A percentile compares a stretch with the other conserved stretches of the same genome.
Evolutionary conservation across 805 yeast species (phyloP).

Genomic region (Komagataella kurtzmanii): DNA sequence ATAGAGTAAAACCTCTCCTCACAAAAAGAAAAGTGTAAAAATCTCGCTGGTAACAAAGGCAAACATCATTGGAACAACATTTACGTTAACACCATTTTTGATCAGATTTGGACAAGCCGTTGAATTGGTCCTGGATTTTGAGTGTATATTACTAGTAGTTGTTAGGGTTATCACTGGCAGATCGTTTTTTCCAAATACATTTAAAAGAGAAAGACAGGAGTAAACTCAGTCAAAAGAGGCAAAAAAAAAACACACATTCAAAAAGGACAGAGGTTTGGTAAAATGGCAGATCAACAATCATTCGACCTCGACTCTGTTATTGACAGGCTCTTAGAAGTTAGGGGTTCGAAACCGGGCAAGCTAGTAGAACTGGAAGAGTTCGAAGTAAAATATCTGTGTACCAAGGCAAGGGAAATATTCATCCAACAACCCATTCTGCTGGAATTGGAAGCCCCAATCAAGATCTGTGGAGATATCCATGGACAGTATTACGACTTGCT

Average conservation of each 20-base stretch:
- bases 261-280: not conserved
- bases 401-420: constrained; percentile 95
- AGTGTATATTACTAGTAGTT: not conserved
- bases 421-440: constrained; percentile 93
- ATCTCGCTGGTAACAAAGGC: not conserved
- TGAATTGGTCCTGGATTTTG: not conserved
- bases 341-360: constrained; percentile 97
- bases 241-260: not conserved
- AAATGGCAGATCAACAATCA: not conserved
- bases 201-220: not conserved
- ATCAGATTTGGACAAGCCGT: not conserved
- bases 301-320: constrained; percentile 87
- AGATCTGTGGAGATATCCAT: constrained; percentile 95
- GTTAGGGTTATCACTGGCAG: not conserved
- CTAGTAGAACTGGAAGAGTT: constrained; percentile 88
- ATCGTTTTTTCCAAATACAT: not conserved
- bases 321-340: constrained; percentile 90
- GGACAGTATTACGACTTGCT: constrained; percentile 95
- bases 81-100: not conserved
- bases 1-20: not conserved
- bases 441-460: constrained; percentile 95
- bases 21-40: not conserved
- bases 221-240: not conserved
- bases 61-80: not conserved
- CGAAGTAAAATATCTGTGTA: constrained; percentile 90